Base-by-base conservation (phyloP, 2,329 filamentous ascomycete genomes). In the Nigrograna mackinnonii region DNA sequence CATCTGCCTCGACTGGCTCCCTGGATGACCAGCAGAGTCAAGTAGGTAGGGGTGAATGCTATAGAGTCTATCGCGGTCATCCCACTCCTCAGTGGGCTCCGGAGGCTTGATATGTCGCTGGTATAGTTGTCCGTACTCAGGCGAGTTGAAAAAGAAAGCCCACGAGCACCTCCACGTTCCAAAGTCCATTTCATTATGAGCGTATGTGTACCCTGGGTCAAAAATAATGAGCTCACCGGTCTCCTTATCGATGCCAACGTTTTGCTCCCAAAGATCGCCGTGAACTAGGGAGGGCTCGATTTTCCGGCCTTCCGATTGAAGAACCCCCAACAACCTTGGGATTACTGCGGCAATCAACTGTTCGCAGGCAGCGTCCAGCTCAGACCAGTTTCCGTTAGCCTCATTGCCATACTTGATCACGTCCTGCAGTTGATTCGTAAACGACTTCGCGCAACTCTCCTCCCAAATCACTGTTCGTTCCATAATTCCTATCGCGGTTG, bases 261-360 rank as follows among this genome's bases (percentile, higher is more conserved):
- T 75, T 2, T 55, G 61, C 37, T 74, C 65, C 71, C 68, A 74
- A 2, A 73, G 51, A 49, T 73, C 69, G 0, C 68, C 70, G 43
- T 72, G 69, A 13, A 71, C 64, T 30, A 72, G 46, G n/a, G 48
- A 44, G 1, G 64, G 62, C 32, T 48, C 56, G 6, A 67, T 24
- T 2, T 17, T 35, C 1, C 57, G 35, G 2, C 58, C 62, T 2
- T 60, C 47, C 11, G 11, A 9, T 17, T 34, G 31, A 9, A 34
- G 16, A 13, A 16, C 31, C 9, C 31, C 31, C 9, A 34, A 16
- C 11, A 34, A 3, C 11, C 2, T 13, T 9, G 31, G 31, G 16
- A 34, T 34, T 13, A 34, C 31, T 12, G 17, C 31, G 17, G 11
- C 9, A 9, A 34, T 17, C 2, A 34, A n/a, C 31, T 4, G 12